Percentiles rank a stretch among this genome's conserved stretches.
These are phyloP conservation scores for Solanum okadae DNA, from an alignment of 257 asterid species.

Conservation along the genomic window DNA sequence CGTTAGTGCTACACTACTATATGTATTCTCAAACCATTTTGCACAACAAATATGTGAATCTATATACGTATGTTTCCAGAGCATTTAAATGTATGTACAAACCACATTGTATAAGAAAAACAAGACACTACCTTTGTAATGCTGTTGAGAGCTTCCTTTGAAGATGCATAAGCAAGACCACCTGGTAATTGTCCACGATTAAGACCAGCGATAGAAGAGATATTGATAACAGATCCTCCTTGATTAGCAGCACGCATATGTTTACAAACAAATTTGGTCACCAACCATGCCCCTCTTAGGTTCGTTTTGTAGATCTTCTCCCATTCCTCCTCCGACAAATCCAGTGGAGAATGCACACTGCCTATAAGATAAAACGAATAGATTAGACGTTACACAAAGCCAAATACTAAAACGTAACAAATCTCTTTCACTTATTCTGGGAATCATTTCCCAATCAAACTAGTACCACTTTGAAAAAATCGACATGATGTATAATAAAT, in stretches of 20 bases:
- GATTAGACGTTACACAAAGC: background rate
- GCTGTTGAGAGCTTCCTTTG: constrained; percentile 40
- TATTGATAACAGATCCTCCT: constrained; percentile 48
- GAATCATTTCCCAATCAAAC: too few relatives aligned
- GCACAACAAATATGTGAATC: background rate
- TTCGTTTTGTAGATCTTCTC: constrained; percentile 22
- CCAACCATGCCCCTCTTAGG: constrained; percentile 47
- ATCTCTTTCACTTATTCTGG: background rate
- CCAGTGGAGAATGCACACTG: constrained; percentile 25
- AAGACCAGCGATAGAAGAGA: constrained; percentile 54
- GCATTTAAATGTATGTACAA: background rate
- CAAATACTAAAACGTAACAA: background rate
- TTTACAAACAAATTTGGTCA: constrained; percentile 36
- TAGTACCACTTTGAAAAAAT: too few relatives aligned
- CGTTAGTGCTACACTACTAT: background rate
- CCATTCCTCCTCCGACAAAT: constrained; percentile 50
- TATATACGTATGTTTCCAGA: background rate
- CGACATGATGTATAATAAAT: too few relatives aligned
- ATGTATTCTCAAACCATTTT: background rate
- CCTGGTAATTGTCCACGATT: constrained; percentile 49
- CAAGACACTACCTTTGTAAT: constrained; percentile 41
- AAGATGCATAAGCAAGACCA: constrained; percentile 35
- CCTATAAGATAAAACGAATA: constrained; percentile 7
- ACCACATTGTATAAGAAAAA: background rate
- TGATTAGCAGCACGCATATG: constrained; percentile 27